Evolutionary conservation across 768 basidiomycete genomes (phyloP), one percentile per base, ranked within the genome.

Genomic region (Neoboletus magnificus): DNA sequence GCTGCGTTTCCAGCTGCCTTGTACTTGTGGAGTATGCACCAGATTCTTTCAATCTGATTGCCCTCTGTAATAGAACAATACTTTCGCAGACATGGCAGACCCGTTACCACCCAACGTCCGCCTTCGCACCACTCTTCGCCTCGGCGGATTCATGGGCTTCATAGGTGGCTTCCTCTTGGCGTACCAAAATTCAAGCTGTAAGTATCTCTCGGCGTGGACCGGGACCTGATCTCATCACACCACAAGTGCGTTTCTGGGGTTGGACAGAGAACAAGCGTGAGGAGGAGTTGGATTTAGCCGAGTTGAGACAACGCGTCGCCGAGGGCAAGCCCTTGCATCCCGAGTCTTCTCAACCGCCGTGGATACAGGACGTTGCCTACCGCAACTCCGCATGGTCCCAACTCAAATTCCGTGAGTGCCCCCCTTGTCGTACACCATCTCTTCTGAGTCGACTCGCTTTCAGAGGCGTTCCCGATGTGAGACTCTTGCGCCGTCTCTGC

Each of bases 331-430:
- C 94, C 11, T 71, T 98, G 48, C 91, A 96, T 66, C 94, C 95
- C 56, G 79, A 86, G 66, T 92, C 90, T 12, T 79, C 81, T 61
- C 86, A 97, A 66, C 87, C 89, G 11, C 77, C 72, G 47, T 95
- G 92, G 87, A 84, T 97, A 43, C 93, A 97, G 73, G 85, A 80
- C 54, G 83, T 87, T 52, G 94, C 96, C 35, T 81, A 85, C 71
- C 79, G 89, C 63, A 98, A 98, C 77, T 95, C 92, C 12, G 86
- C 80, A 13, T 96, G 86, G 79, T 91, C 90, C n/a, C 93, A 95
- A 71, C 82, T 97, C 62, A 96, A 95, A 73, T 89, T 97, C 69
- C 80, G 90, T 90, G 70, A 71, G 86, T 78, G 42, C n/a, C 54
- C 43, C 35, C 18, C 8, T 48, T 47, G 47, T 66, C 13, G 54